A percentile compares a stretch with the other conserved stretches of the same genome.
phyloP scores from a whole-genome alignment of 2,329 filamentous ascomycete genomes.

The Curvularia eragrostidis region DNA sequence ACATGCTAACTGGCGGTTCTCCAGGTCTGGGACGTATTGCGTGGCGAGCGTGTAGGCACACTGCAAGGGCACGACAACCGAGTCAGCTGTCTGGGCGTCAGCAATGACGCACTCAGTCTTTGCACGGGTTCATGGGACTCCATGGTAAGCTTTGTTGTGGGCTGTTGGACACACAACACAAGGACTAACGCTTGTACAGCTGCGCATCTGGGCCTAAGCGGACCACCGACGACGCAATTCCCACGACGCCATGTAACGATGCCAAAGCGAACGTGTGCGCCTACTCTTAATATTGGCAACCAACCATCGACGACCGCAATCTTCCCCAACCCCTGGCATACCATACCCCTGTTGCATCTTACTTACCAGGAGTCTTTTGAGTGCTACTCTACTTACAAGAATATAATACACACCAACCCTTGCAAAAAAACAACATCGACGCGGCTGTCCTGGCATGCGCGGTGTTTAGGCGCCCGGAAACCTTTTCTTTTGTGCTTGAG shows the following conservation, averaged over 20 bases:
- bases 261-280: slow-evolving; percentile 42
- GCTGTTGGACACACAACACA: slow-evolving; percentile 2
- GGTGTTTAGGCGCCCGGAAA: slow-evolving; percentile 45
- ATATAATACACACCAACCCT: slow-evolving; percentile 44
- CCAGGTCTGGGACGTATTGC: slow-evolving; percentile 96
- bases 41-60: slow-evolving; percentile 95
- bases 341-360: slow-evolving; percentile 38
- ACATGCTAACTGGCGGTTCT: slow-evolving; percentile 21
- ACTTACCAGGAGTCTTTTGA: slow-evolving; percentile 30
- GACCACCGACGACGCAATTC: slow-evolving; percentile 21
- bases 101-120: slow-evolving; percentile 98
- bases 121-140: slow-evolving; percentile 99
- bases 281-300: slow-evolving; percentile 35
- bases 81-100: slow-evolving; percentile 97
- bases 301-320: slow-evolving; percentile 36
- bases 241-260: slow-evolving; percentile 42
- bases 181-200: slow-evolving; percentile 47
- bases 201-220: slow-evolving; percentile 60
- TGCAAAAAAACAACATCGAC: slow-evolving; percentile 32
- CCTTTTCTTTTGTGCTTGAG: slow-evolving; percentile 20
- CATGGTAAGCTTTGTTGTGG: slow-evolving; percentile 70
- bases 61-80: slow-evolving; percentile 98
- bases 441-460: slow-evolving; percentile 34
- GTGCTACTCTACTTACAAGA: slow-evolving; percentile 27
- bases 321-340: slow-evolving; percentile 32